These are phyloP conservation scores for Mycena chlorophos DNA, from an alignment of 768 basidiomycete species.

Conservation along the genomic window DNA sequence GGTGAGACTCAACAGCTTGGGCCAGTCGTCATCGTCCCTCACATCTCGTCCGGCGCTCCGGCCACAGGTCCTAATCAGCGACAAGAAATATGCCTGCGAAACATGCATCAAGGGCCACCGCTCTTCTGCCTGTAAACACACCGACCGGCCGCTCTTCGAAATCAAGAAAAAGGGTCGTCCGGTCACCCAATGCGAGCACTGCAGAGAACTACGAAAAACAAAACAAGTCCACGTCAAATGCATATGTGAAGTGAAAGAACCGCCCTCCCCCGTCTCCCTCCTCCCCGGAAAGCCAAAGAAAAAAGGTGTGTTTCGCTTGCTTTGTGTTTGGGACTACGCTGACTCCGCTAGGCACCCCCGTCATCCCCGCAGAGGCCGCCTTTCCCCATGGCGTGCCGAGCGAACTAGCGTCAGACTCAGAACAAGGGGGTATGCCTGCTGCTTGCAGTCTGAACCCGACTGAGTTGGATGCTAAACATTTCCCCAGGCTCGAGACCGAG, in stretches of 20 bases:
- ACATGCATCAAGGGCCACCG: slow-evolving; percentile 95
- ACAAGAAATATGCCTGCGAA: slow-evolving; percentile 85
- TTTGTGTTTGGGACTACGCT: slow-evolving; percentile 31
- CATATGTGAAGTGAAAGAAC: slow-evolving; percentile 75
- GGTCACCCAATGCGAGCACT: slow-evolving; percentile 87
- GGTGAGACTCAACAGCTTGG: not conserved
- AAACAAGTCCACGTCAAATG: slow-evolving; percentile 88
- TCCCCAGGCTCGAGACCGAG: slow-evolving; percentile 39
- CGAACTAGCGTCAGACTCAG: slow-evolving; percentile 59
- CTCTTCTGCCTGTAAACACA: slow-evolving; percentile 85
- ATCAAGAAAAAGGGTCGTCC: slow-evolving; percentile 94
- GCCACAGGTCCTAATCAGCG: slow-evolving; percentile 65
- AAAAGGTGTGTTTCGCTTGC: slow-evolving; percentile 58
- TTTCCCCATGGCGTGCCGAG: slow-evolving; percentile 79
- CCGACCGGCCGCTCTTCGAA: slow-evolving; percentile 84
- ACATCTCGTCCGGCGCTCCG: too few relatives aligned
- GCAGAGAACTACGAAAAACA: slow-evolving; percentile 81
- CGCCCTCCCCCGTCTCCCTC: slow-evolving; percentile 51
- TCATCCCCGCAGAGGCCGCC: slow-evolving; percentile 69
- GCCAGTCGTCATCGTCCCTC: slow-evolving; percentile 3
- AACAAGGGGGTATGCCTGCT: slow-evolving; percentile 64
- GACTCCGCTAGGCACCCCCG: slow-evolving; percentile 54
- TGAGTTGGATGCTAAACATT: slow-evolving; percentile 45
- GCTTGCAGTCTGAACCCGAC: slow-evolving; percentile 40
- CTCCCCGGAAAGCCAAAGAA: slow-evolving; percentile 40